Conservation (phyloP, 2,329 filamentous ascomycete species). For the Penicillium psychrosexuale region DNA sequence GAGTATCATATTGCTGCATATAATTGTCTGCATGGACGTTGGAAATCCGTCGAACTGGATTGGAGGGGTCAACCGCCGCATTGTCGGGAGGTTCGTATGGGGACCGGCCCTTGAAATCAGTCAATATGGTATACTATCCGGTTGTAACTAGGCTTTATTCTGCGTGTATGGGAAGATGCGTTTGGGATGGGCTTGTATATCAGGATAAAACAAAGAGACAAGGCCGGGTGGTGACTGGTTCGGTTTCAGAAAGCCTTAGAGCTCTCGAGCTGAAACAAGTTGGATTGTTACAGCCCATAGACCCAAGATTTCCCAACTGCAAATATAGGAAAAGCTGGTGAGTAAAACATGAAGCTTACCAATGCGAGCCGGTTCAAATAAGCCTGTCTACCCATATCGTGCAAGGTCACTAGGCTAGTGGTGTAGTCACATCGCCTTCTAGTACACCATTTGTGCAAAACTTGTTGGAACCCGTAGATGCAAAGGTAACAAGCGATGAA, state of each 20-base stretch:
- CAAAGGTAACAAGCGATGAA: background rate
- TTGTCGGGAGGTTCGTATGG: conserved; percentile 45
- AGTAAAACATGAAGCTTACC: conserved; percentile 34
- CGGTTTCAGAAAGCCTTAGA: background rate
- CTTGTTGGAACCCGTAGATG: background rate
- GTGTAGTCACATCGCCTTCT: conserved; percentile 6
- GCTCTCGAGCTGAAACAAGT: background rate
- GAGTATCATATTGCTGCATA: conserved; percentile 48
- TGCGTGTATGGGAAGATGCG: background rate
- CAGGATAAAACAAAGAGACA: background rate
- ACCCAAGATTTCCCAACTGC: background rate
- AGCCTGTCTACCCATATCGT: conserved; percentile 44
- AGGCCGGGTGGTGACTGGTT: background rate
- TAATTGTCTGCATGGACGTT: conserved; percentile 41
- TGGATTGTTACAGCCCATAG: background rate
- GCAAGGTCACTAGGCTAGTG: conserved; percentile 1
- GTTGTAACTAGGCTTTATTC: background rate
- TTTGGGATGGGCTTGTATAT: conserved; percentile 2
- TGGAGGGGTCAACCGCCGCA: conserved; percentile 19
- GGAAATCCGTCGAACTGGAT: conserved; percentile 24
- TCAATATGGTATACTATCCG: conserved; percentile 18
- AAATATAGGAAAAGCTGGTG: background rate
- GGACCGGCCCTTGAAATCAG: conserved; percentile 41
- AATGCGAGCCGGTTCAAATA: conserved; percentile 46
- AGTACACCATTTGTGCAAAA: background rate